Evolutionary conservation across 1,284 basidiomycete genomes (phyloP), one percentile per base, ranked within the genome.

Genomic region (Rhodotorula sp.): DNA sequence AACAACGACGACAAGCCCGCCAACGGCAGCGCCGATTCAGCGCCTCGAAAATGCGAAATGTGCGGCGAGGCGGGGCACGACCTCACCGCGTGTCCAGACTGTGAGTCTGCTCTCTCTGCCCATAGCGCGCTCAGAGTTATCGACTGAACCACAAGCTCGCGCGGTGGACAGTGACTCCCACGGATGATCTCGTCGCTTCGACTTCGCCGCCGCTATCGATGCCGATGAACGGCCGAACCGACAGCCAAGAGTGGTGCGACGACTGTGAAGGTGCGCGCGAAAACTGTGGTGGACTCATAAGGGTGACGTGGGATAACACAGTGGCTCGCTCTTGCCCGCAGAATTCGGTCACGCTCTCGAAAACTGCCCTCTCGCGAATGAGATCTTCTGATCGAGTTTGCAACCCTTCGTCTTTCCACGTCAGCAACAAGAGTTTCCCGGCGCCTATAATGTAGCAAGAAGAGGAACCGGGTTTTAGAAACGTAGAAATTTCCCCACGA

Each of bases 1-100:
- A 93, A 96, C 86, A 93, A 94, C 79, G 93, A 95, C 78, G 87
- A 96, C 51, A 93, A 95, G 79, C 88, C 88, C 76, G 91, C 63
- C 62, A 26, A 69, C 70, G 56, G n/a, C 15, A 20, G 15, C 60
- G 65, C 62, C 37, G 67, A 62, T 48, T 68, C 69, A 20, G 62
- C 62, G 15, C 78, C 73, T 29, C 80, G 84, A 33, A 84, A 88
- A 12, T 93, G 91, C 80, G 91, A 93, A 79, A 89, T 93, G 54
- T 93, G 91, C 80, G 90, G 91, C 80, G 84, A 85, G 73, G 86
- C 86, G 0, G 90, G 89, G 5, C 91, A 93, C 78, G 90, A 92
- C 7, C 37, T 75, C 1, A 69, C 73, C 14, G 53, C 64, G 4
- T 75, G 74, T 45, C 74, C 74, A 0, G 66, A 67, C 22, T 73